Evolutionary conservation across 208 protist genomes (phyloP), one percentile per base, ranked within the genome.

Genomic region (Crithidia mellificae): DNA sequence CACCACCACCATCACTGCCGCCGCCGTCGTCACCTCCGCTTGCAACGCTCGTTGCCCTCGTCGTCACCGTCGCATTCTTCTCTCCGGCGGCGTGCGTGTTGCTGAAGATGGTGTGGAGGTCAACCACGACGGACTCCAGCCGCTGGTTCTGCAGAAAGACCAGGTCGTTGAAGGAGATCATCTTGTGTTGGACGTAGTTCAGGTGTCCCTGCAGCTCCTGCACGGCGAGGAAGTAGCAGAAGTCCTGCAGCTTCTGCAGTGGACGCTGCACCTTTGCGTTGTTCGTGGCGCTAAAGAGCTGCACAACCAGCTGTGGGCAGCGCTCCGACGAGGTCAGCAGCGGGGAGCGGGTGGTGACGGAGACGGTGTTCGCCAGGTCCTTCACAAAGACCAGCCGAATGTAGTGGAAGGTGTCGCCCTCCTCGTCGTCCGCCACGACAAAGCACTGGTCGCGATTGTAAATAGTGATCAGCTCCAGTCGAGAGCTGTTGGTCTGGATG

Each of bases 361-460:
- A 87, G 1, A 80, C 73, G 22, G 59, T 80, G 50, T 81, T 69
- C 44, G 75, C 65, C 29, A 80, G 82, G 64, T 94, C 87, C 50
- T 88, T 90, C 34, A 93, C 80, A 76, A 96, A 96, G 0, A 96
- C 81, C 17, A 96, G 70, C 2, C 91, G 84, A 34, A 96, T 67
- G 64, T 91, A 96, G 80, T 96, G 91, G 69, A 96, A 96, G 12
- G 72, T 85, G 72, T 93, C 88, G 25, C 68, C 67, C 56, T 89
- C 81, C 19, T 79, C 80, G 50, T 94, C 91, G 61, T 96, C 91
- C 9, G 86, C 83, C 2, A 90, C 87, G 19, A 96, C 81, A 56
- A 93, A 96, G 71, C 91, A 96, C 64, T 96, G 91, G 19, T 87
- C 80, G 19, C 88, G 74, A 68, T 96, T 94, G 70, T 87, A 93